Evolutionary conservation across 345 rosid species (phyloP), one percentile per base, ranked within the genome.

Genomic region (Erucastrum elatum): DNA sequence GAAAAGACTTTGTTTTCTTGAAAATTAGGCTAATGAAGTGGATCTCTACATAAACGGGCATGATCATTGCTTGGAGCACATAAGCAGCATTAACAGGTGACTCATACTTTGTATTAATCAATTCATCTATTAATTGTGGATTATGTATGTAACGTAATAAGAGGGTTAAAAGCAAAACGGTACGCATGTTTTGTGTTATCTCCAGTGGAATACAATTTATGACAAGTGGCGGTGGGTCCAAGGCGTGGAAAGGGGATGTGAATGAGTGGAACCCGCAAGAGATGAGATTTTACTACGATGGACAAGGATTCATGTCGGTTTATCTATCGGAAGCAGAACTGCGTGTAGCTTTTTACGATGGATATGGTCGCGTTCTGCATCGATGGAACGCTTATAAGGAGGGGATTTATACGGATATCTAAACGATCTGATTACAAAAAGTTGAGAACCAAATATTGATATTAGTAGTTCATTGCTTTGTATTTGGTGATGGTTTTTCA

Each of bases 161-260:
- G 6, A 35, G 4, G 2, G 15, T 16, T 2, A 39, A 35, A 65
- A 25, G 41, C 29, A 56, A 59, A 59, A 58, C 31, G 69, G 53
- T 15, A 61, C 49, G 68, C 61, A 4, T 66, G 41, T 65, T 30
- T 8, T 16, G 30, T 39, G 34, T 12, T 26, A 3, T 53, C 13
- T 63, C 8, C 80, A 91, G 94, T 53, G 65, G 81, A 1, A 83
- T 90, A 60, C 93, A 90, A 6, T 90, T 78, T 76, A 51, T 90
- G 68, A 92, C 94, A n/a, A 90, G 94, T 64, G 97, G 97, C 30
- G 97, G 88, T 5, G 94, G 94, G 1, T 92, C 97, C 8, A 92
- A 90, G 88, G 90, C 97, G 8, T 90, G 97, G 97, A 87, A 89
- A 63, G 94, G 93, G 0, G 90, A 85, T 39, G 27, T 70, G 5